phyloP scores from a whole-genome alignment of 306 rosid genomes.

The Rosa rugosa region DNA sequence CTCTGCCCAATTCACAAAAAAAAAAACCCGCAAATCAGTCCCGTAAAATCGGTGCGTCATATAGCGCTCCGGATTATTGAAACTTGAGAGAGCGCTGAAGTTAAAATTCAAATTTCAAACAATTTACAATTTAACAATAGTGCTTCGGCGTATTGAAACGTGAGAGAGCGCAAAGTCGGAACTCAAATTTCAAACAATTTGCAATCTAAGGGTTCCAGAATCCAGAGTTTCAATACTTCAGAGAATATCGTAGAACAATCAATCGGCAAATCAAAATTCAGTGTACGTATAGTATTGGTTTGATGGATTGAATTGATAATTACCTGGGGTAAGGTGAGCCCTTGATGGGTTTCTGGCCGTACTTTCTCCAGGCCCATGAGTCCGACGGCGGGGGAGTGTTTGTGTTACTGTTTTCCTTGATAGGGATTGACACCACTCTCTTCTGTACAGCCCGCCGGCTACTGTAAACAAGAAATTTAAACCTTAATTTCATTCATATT shows the following conservation, averaged over 20 bases:
- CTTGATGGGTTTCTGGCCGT: conserved; percentile 98
- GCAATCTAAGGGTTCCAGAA: too few relatives aligned
- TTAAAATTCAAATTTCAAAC: too few relatives aligned
- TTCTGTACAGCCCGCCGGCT: conserved; percentile 57
- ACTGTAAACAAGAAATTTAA: not conserved
- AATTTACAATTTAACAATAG: too few relatives aligned
- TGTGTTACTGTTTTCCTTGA: conserved; percentile 54
- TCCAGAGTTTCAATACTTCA: too few relatives aligned
- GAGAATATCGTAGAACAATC: too few relatives aligned
- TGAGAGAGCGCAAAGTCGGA: too few relatives aligned
- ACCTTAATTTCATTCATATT: not conserved
- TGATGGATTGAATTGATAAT: not conserved
- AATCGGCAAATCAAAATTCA: too few relatives aligned
- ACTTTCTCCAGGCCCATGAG: conserved; percentile 98
- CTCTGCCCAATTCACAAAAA: conserved; percentile 44
- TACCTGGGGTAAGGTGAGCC: conserved; percentile 99
- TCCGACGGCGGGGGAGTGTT: conserved; percentile 73
- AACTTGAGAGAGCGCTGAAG: too few relatives aligned
- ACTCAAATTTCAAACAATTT: too few relatives aligned
- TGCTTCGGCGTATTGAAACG: not conserved
- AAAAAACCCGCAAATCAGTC: not conserved
- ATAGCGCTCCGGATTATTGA: not conserved
- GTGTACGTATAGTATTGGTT: not conserved
- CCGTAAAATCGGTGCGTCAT: not conserved
- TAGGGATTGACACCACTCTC: conserved; percentile 77